Base-by-base conservation (phyloP, 495 filamentous ascomycete genomes). In the Pyronema omphalodes region DNA sequence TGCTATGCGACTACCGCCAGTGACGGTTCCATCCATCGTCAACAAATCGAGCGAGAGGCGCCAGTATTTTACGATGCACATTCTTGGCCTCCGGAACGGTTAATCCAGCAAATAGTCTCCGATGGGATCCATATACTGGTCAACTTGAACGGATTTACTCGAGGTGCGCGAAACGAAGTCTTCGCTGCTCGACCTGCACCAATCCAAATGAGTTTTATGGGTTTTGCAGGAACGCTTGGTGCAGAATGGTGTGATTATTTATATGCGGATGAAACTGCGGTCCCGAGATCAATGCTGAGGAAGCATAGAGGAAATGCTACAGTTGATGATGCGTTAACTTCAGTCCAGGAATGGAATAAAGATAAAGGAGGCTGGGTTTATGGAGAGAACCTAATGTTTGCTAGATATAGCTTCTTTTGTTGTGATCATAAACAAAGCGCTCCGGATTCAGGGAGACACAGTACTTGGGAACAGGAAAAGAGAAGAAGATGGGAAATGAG, bases 191-290 rank as follows among this genome's bases (percentile, higher is more conserved):
- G 91, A 23, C 88, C 91, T 8, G 87, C 88, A 3, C 91, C 91
- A 0, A 88, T 99, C 48, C 91, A 96, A 59, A 99, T 99, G 91
- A 94, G 91, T 0, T 99, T 99, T 66, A 99, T 99, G 91, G 91
- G 91, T 1, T 96, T 99, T 67, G 91, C 91, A 0, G 91, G 91
- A 6, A 94, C 91, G 1, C 73, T 99, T 7, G 91, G 93, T 9
- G 91, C 91, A 29, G 91, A 96, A 63, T 99, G 91, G 91, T 99
- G 91, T 65, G 91, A 99, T 61, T 99, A 99, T 62, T 78, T 99
- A 33, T 76, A 96, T 33, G 88, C 91, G 3, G 91, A 99, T 61
- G 71, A 81, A 44, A 84, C 85, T 7, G 88, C 91, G 0, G 82
- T 99, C 51, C 93, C 91, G 0, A 73, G 72, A 5, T 78, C 80